Evolutionary conservation across 805 yeast genomes (phyloP).

Genomic region (Isabelozyma gotoi): DNA sequence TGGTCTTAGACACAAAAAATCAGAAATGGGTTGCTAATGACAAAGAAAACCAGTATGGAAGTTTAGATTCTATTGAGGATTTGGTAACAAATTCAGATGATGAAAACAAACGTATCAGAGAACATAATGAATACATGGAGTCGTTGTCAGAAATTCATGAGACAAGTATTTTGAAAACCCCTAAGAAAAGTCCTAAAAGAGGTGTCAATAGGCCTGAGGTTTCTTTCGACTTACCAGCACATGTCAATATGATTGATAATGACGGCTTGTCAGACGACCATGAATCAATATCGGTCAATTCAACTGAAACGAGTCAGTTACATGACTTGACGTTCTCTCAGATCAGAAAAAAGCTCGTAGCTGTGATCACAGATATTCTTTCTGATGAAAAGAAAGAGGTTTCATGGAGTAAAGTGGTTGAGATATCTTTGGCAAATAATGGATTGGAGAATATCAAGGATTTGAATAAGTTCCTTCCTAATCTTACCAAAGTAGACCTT

Average conservation of each 20-base stretch:
- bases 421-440: constrained; percentile 33
- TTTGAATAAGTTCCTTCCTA: constrained; percentile 45
- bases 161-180: constrained; percentile 8
- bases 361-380: constrained; percentile 44
- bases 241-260: constrained; percentile 9
- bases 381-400: constrained; percentile 25
- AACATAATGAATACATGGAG: not conserved
- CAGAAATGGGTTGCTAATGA: constrained; percentile 27
- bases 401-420: constrained; percentile 43
- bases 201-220: constrained; percentile 30
- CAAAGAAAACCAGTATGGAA: constrained; percentile 18
- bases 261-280: constrained; percentile 11
- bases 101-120: not conserved
- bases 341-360: constrained; percentile 41
- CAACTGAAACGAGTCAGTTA: constrained; percentile 43
- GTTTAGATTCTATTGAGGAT: constrained; percentile 41
- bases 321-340: constrained; percentile 49
- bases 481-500: constrained; percentile 37
- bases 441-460: constrained; percentile 43
- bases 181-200: constrained; percentile 1
- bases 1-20: constrained; percentile 30
- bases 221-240: constrained; percentile 39
- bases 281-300: constrained; percentile 19
- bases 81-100: constrained; percentile 16
- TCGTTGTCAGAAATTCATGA: not conserved